phyloP scores from a whole-genome alignment of 495 filamentous ascomycete species.

The Tuber microsphaerosporum region DNA sequence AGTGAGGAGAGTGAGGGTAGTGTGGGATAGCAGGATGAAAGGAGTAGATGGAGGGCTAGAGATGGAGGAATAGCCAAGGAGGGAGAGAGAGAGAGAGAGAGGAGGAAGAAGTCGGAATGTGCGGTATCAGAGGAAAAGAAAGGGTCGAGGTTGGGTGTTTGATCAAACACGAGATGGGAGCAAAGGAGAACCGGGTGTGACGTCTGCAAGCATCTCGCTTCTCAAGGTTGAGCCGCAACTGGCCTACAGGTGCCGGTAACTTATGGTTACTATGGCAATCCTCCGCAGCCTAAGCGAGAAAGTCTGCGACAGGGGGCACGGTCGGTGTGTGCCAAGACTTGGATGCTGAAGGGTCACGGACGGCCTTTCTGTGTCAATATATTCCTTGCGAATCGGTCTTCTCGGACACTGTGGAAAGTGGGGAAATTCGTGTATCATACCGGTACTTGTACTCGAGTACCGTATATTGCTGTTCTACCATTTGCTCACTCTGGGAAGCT shows the following conservation, averaged over 20 bases:
- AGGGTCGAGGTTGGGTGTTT: neutral
- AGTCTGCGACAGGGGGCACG: neutral
- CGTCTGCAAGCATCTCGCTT: neutral
- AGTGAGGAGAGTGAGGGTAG: neutral
- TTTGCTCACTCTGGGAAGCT: neutral
- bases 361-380: neutral
- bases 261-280: too few relatives aligned
- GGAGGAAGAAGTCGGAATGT: neutral
- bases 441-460: neutral
- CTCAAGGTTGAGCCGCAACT: neutral
- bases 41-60: neutral
- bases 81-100: neutral
- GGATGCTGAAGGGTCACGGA: neutral
- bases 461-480: neutral
- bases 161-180: neutral
- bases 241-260: too few relatives aligned
- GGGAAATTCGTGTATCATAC: neutral
- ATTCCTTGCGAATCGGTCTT: neutral
- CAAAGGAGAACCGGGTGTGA: neutral
- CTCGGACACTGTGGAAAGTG: neutral
- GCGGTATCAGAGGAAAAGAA: neutral
- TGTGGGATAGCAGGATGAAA: neutral
- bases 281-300: neutral
- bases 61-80: neutral
- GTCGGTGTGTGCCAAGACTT: neutral